Conservation (phyloP, 164 flowering plant genomes). For the Kingdonia uniflora region DNA sequence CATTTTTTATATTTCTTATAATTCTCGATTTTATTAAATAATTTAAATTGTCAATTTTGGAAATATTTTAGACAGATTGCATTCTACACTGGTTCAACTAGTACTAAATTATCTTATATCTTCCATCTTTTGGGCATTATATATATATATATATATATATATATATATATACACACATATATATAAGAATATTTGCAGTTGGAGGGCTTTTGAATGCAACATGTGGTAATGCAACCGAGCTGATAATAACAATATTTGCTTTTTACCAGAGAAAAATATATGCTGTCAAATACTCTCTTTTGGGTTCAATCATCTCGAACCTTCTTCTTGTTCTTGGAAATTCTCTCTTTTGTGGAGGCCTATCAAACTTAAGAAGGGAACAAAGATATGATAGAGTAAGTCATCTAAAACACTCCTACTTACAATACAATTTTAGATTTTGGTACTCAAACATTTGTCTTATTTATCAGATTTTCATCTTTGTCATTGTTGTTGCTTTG, state of each 20-base stretch:
- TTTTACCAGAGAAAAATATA: constrained; percentile 38
- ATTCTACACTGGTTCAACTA: constrained; percentile 78
- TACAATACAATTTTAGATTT: too few species aligned
- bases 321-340: constrained; percentile 84
- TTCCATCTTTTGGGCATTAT: too few species aligned
- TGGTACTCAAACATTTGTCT: too few species aligned
- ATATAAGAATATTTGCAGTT: constrained; percentile 33
- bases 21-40: too few species aligned
- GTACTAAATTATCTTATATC: constrained; percentile 20
- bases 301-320: constrained; percentile 85
- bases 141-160: too few species aligned
- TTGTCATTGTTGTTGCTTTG: neutral
- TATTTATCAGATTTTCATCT: neutral
- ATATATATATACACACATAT: too few species aligned
- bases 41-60: too few species aligned
- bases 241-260: constrained; percentile 76
- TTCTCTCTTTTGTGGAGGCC: constrained; percentile 71
- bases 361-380: constrained; percentile 42
- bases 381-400: constrained; percentile 74
- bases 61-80: constrained; percentile 68
- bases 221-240: constrained; percentile 70
- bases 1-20: too few species aligned
- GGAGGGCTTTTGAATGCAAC: constrained; percentile 97
- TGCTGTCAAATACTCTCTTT: constrained; percentile 73
- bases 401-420: neutral